A percentile compares a stretch with the other conserved stretches of the same genome.
Conservation (phyloP, 202 grass and related monocot genomes). For the Musa balbisiana region DNA sequence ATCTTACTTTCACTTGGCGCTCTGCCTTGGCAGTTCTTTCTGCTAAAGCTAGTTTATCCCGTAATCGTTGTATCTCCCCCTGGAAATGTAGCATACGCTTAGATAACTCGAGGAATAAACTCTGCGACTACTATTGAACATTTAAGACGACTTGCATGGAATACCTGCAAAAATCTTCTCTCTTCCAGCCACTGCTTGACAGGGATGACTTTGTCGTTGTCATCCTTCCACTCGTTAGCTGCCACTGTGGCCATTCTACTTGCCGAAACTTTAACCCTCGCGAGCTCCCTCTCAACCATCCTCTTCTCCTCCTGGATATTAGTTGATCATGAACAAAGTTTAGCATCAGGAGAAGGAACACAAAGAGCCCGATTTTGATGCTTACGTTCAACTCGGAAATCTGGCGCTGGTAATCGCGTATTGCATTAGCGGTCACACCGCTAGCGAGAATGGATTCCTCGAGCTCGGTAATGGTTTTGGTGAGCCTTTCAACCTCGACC, state of each 20-base stretch:
- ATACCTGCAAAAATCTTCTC: constrained; percentile 71
- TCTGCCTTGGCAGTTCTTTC: constrained; percentile 79
- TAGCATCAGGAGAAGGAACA: constrained; percentile 1
- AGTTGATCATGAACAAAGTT: constrained; percentile 1
- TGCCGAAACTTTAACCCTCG: constrained; percentile 67
- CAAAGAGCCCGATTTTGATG: not conserved
- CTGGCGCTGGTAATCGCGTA: constrained; percentile 55
- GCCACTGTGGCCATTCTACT: constrained; percentile 55
- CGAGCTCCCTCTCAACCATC: constrained; percentile 81
- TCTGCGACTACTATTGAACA: not conserved
- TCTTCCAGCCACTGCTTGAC: constrained; percentile 92
- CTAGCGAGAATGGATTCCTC: constrained; percentile 65
- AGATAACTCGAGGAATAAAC: not conserved
- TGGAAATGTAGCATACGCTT: constrained; percentile 13
- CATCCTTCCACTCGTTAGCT: constrained; percentile 79
- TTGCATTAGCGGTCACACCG: constrained; percentile 42
- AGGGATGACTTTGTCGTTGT: constrained; percentile 62
- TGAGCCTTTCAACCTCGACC: constrained; percentile 77
- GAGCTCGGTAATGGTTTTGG: constrained; percentile 58
- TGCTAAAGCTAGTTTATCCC: constrained; percentile 52
- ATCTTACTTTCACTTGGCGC: constrained; percentile 60
- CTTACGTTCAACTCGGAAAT: constrained; percentile 56
- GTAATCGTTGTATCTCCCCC: constrained; percentile 72
- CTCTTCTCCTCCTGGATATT: constrained; percentile 78
- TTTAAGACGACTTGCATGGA: not conserved